phyloP scores from a whole-genome alignment of 176 grass and related monocot species.

The Zea luxurians region DNA sequence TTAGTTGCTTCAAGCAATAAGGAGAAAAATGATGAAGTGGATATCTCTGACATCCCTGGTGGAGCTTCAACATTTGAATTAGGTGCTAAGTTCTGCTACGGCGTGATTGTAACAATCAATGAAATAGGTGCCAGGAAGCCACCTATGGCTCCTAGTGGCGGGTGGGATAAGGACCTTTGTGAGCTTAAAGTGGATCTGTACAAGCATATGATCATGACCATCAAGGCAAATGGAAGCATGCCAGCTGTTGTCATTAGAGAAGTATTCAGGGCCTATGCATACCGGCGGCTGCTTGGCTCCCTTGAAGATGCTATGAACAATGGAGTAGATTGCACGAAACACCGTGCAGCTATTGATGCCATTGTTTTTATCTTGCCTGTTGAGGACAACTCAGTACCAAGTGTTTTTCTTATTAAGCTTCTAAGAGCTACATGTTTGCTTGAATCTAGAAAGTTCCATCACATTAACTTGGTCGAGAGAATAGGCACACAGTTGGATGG shows the following conservation, averaged over 20 bases:
- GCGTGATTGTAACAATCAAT: too few species aligned
- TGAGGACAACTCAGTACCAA: conserved; percentile 67
- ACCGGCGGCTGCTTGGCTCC: too few species aligned
- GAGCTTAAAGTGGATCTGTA: conserved; percentile 89
- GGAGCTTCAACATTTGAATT: too few species aligned
- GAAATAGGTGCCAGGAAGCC: too few species aligned
- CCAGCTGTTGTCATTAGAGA: conserved; percentile 34
- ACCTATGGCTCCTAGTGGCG: conserved; percentile 64
- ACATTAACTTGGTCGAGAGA: conserved; percentile 54
- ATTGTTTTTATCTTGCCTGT: conserved; percentile 60
- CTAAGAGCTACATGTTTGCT: conserved; percentile 72
- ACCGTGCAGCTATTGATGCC: conserved; percentile 60
- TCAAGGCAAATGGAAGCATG: conserved; percentile 59
- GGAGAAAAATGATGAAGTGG: too few species aligned
- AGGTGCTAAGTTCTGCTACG: too few species aligned
- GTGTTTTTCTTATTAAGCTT: conserved; percentile 80
- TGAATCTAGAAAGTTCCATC: conserved; percentile 49
- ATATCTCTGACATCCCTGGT: too few species aligned
- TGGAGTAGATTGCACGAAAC: too few species aligned
- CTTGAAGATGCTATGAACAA: too few species aligned
- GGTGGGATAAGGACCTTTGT: conserved; percentile 95
- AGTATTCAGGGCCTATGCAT: too few species aligned
- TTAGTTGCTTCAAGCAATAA: too few species aligned
- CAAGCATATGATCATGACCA: conserved; percentile 62
- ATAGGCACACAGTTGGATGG: conserved; percentile 68